Evolutionary conservation across 106 monocot species (phyloP).

Genomic region (Hemerocallis citrina): DNA sequence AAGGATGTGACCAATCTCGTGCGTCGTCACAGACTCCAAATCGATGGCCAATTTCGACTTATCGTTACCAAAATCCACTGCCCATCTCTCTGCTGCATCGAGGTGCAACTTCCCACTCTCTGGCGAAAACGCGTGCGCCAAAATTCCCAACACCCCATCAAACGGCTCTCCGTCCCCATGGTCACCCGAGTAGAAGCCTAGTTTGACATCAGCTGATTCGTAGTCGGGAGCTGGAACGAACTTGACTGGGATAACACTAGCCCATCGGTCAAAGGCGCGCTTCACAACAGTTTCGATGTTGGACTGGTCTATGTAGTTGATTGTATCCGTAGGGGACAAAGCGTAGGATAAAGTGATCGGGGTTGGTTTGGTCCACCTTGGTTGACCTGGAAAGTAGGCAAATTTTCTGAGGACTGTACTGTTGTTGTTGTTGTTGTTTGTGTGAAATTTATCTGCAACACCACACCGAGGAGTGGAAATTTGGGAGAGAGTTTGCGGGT

Average conservation of each 20-base stretch:
- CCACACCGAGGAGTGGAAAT: slow-evolving; percentile 63
- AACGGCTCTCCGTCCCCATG: slow-evolving; percentile 95
- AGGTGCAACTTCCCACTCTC: slow-evolving; percentile 79
- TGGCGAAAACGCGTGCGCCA: slow-evolving; percentile 94
- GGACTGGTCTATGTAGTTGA: slow-evolving; percentile 29
- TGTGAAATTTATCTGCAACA: slow-evolving; percentile 17
- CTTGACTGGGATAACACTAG: slow-evolving; percentile 54
- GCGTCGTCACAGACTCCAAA: slow-evolving; percentile 88
- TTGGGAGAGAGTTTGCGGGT: slow-evolving; percentile 32
- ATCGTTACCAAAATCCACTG: slow-evolving; percentile 55
- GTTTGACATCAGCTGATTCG: slow-evolving; percentile 49
- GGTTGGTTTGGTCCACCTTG: slow-evolving; percentile 38
- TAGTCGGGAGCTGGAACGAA: slow-evolving; percentile 41
- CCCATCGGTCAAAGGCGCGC: slow-evolving; percentile 78
- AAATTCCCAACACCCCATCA: slow-evolving; percentile 73
- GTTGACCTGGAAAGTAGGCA: slow-evolving; percentile 62
- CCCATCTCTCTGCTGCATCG: slow-evolving; percentile 80
- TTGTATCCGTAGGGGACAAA: slow-evolving; percentile 26
- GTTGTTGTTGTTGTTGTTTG: background rate
- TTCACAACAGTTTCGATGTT: slow-evolving; percentile 32
- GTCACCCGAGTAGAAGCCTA: slow-evolving; percentile 73
- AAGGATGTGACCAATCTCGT: slow-evolving; percentile 93
- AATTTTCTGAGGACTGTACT: slow-evolving; percentile 10
- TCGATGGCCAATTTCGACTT: slow-evolving; percentile 48
- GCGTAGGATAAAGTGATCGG: slow-evolving; percentile 61